Evolutionary conservation across 2,329 filamentous ascomycete genomes (phyloP).

Genomic region (Aspergillus eucalypticola): DNA sequence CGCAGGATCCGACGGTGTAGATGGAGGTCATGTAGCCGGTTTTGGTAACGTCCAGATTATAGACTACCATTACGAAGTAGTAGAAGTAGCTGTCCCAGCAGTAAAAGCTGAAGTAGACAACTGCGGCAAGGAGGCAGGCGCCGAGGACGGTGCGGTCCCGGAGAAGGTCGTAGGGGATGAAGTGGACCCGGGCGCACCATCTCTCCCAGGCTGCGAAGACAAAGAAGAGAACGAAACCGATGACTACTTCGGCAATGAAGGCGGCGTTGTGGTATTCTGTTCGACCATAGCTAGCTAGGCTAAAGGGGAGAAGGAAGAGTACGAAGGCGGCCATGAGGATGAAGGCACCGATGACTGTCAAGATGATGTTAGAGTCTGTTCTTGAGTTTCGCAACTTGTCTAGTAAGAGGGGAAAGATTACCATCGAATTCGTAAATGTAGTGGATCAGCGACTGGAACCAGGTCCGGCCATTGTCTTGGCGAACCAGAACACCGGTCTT

Average conservation of each 20-base stretch:
- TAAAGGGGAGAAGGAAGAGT: constrained; percentile 68
- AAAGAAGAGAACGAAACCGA: constrained; percentile 55
- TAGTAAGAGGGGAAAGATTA: constrained; percentile 19
- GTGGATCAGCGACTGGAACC: constrained; percentile 50
- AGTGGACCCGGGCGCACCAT: constrained; percentile 53
- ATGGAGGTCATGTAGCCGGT: constrained; percentile 53
- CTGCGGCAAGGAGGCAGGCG: constrained; percentile 53
- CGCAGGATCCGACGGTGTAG: constrained; percentile 57
- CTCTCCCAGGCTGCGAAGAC: constrained; percentile 59
- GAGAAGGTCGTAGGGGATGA: constrained; percentile 56
- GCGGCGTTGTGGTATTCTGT: constrained; percentile 47
- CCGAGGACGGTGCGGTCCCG: constrained; percentile 53
- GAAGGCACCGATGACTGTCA: constrained; percentile 57
- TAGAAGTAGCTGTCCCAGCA: constrained; percentile 58
- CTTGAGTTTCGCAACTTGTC: too few relatives aligned
- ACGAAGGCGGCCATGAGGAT: constrained; percentile 62
- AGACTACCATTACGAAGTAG: constrained; percentile 57
- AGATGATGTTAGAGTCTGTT: background rate
- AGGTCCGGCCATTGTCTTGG: constrained; percentile 48
- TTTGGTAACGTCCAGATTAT: constrained; percentile 44
- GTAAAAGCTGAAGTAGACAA: constrained; percentile 53
- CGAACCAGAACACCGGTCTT: constrained; percentile 54
- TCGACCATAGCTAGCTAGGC: constrained; percentile 47
- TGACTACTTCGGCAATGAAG: constrained; percentile 54
- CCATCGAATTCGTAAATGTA: constrained; percentile 65